phyloP scores from a whole-genome alignment of 75 land plant species.

The Pseudotsuga menziesii region DNA sequence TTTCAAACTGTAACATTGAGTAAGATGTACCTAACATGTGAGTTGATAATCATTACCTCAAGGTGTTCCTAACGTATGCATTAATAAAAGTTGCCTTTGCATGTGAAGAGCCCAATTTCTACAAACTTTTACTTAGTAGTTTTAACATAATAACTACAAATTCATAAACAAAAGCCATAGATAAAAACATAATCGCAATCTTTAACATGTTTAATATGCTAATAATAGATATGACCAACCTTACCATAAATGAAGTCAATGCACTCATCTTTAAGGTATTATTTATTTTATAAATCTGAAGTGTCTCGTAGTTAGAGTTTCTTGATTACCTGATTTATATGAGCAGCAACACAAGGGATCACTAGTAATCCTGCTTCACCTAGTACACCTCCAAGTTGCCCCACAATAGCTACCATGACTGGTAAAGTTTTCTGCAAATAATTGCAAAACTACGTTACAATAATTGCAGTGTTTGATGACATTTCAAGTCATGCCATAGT shows the following conservation, averaged over 20 bases:
- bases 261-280: background rate
- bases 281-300: background rate
- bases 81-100: too few relatives aligned
- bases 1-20: too few relatives aligned
- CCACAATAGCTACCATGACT: constrained; percentile 79
- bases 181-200: too few relatives aligned
- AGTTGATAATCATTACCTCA: too few relatives aligned
- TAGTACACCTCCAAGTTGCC: constrained; percentile 65
- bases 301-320: background rate
- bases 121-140: too few relatives aligned
- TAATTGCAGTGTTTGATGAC: background rate
- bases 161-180: too few relatives aligned
- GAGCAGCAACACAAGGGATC: constrained; percentile 85
- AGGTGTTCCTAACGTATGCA: too few relatives aligned
- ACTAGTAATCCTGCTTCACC: constrained; percentile 84
- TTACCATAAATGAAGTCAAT: background rate
- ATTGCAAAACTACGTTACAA: background rate
- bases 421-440: constrained; percentile 84
- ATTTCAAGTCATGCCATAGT: background rate
- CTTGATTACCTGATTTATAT: constrained; percentile 51
- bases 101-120: too few relatives aligned
- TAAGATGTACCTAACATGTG: too few relatives aligned
- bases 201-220: too few relatives aligned
- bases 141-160: too few relatives aligned
- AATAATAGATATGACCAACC: background rate